Conservation (phyloP, 495 filamentous ascomycete genomes). For the Trypethelium eluteriae region DNA sequence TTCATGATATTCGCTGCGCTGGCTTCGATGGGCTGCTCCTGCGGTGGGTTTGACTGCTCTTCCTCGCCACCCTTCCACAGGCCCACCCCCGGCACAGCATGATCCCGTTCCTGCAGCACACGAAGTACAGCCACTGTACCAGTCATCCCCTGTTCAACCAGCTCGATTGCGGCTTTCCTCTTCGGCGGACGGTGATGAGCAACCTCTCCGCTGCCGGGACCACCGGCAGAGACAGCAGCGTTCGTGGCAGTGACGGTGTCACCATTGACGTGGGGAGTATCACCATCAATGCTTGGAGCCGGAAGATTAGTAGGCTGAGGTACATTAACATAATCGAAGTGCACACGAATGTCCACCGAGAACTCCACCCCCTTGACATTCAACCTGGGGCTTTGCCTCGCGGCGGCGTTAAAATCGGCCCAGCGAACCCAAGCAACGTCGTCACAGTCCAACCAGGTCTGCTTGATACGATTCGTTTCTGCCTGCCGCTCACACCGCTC, state of each 20-base stretch:
- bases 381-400: slow-evolving; percentile 4
- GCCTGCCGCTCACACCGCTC: neutral
- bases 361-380: neutral
- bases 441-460: neutral
- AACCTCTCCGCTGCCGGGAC: neutral
- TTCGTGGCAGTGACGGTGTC: neutral
- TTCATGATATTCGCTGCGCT: neutral
- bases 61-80: neutral
- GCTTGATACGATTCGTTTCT: neutral
- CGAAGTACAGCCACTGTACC: neutral
- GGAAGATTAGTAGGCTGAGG: neutral
- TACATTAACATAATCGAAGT: neutral
- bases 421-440: neutral
- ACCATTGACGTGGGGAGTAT: neutral
- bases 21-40: neutral
- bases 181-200: neutral
- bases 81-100: neutral
- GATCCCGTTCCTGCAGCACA: slow-evolving; percentile 1
- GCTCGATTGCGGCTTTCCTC: neutral
- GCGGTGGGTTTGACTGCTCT: neutral
- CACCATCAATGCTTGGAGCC: neutral
- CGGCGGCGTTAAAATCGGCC: slow-evolving; percentile 2
- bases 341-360: neutral
- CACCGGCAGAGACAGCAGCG: too few relatives aligned
- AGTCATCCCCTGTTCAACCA: neutral